A percentile compares a stretch with the other conserved stretches of the same genome.
phyloP scores from a whole-genome alignment of 805 yeast species.

The Cyberlindnera veronae region DNA sequence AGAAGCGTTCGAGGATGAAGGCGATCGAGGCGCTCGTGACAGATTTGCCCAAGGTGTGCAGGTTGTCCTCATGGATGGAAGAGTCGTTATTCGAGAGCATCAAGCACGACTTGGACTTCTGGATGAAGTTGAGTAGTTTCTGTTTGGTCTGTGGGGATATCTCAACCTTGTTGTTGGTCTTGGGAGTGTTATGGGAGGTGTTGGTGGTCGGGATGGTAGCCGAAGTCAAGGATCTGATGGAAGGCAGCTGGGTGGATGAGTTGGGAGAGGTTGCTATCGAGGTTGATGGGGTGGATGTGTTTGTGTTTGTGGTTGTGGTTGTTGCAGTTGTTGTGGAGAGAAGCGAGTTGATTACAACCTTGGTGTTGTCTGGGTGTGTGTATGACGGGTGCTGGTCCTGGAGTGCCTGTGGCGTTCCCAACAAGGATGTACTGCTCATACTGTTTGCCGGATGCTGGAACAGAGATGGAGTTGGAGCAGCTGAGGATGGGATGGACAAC shows the following conservation, averaged over 20 bases:
- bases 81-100: constrained; percentile 36
- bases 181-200: not conserved
- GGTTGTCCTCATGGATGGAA: constrained; percentile 36
- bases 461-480: constrained; percentile 5
- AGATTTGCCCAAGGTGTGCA: constrained; percentile 55
- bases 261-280: constrained; percentile 15
- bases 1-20: constrained; percentile 61
- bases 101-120: constrained; percentile 60
- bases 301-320: constrained; percentile 13
- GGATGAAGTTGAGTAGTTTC: constrained; percentile 45
- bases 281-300: constrained; percentile 11
- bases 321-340: constrained; percentile 12
- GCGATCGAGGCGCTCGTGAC: constrained; percentile 53
- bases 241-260: constrained; percentile 17
- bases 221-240: constrained; percentile 12
- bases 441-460: constrained; percentile 1
- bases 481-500: constrained; percentile 2
- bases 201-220: not conserved
- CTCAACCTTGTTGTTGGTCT: constrained; percentile 11
- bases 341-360: constrained; percentile 10
- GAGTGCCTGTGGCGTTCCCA: constrained; percentile 7
- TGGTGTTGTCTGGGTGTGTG: constrained; percentile 1
- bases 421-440: constrained; percentile 3
- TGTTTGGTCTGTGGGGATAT: constrained; percentile 28
- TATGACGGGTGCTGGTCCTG: not conserved